Evolutionary conservation across 164 flowering plant species (phyloP).

Genomic region (Hamamelis virginiana): DNA sequence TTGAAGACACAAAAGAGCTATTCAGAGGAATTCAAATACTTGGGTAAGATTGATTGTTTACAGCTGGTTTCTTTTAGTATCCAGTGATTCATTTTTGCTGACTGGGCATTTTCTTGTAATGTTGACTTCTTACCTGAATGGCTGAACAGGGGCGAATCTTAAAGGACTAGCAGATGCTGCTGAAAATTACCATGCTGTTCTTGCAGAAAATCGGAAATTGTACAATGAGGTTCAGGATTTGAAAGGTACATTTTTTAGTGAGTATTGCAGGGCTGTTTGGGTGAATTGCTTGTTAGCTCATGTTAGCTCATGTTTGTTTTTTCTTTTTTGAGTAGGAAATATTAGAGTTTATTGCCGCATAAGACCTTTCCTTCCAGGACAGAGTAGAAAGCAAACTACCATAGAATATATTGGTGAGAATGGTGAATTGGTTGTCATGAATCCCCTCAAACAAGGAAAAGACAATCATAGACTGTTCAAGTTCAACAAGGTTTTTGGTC

Average conservation of each 20-base stretch:
- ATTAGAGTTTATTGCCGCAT: slow-evolving; percentile 94
- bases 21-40: slow-evolving; percentile 53
- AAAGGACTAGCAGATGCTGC: slow-evolving; percentile 74
- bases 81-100: slow-evolving; percentile 1
- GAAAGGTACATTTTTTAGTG: slow-evolving; percentile 58
- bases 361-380: slow-evolving; percentile 86
- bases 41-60: slow-evolving; percentile 47
- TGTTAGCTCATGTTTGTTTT: slow-evolving; percentile 10
- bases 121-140: neutral
- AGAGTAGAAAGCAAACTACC: slow-evolving; percentile 65
- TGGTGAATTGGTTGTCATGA: slow-evolving; percentile 77
- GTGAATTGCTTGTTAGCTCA: slow-evolving; percentile 5
- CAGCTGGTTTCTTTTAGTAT: slow-evolving; percentile 6
- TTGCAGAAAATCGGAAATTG: slow-evolving; percentile 80
- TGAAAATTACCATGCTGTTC: slow-evolving; percentile 75
- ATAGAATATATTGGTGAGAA: slow-evolving; percentile 84
- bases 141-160: slow-evolving; percentile 66
- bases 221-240: slow-evolving; percentile 96
- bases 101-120: neutral
- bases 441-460: slow-evolving; percentile 85
- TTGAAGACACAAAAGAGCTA: slow-evolving; percentile 43
- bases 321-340: slow-evolving; percentile 54
- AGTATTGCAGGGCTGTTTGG: neutral
- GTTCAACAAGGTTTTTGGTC: slow-evolving; percentile 88
- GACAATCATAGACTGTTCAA: slow-evolving; percentile 73